Evolutionary conservation across 805 yeast genomes (phyloP), one percentile per base, ranked within the genome.

Genomic region (Danielia oregonensis): DNA sequence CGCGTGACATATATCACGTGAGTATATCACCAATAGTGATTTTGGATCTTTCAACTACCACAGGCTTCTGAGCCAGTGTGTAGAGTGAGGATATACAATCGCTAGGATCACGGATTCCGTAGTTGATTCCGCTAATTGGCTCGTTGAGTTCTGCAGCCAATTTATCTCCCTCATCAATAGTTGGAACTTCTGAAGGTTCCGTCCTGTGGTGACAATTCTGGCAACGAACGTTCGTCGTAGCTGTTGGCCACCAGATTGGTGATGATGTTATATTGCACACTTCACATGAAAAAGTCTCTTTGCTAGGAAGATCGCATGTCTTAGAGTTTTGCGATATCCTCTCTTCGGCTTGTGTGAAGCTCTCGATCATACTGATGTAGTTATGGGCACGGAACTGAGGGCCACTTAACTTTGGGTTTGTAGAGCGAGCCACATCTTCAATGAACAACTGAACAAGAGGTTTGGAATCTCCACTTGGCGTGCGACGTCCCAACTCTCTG

Each of bases 371-470:
- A 8, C 49, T 39, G 5, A 61, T 42, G 48, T 61, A 65, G 33
- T 48, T 53, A 30, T 48, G 46, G 2, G 71, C 58, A 15, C 49
- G 48, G 18, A 55, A 48, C 29, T 61, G 63, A 4, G 66, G 61
- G 0, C 71, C 71, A 1, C 51, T 51, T 8, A 51, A 29, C 24
- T 44, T 47, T 14, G 34, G 33, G n/a, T 36, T 43, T 15, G 37
- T 30, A 10, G 30, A 13, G 30, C 46, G 56, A 9, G 44, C 27
- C 9, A 62, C 23, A 38, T 64, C 78, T 33, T 59, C 68, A 25
- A 61, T 46, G 51, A 60, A 74, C 24, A 64, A 46, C 39, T 56
- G 62, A 9, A 74, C 46, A 19, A 73, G 43, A 15, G 80, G 66
- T 33, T 49, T 54, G 7, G 30, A 14, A 17, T 51, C 60, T 24